phyloP scores from a whole-genome alignment of 78 protist genomes.

The Protostelium mycophagum region DNA sequence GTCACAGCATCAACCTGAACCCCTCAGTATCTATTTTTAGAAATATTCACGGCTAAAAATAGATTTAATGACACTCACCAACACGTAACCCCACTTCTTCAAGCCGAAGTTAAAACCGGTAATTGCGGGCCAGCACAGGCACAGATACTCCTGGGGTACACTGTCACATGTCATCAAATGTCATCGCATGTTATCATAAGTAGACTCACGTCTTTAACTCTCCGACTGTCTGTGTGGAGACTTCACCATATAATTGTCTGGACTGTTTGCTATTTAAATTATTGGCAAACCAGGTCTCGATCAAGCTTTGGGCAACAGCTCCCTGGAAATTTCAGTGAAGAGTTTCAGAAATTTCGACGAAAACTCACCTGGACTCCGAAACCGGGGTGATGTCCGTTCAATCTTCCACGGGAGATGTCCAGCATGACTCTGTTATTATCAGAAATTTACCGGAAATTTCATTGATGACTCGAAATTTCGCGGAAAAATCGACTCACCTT shows the following conservation, averaged over 20 bases:
- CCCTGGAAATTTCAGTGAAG: background rate
- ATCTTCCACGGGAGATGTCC: too few relatives aligned
- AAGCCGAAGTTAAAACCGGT: background rate
- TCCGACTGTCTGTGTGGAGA: background rate
- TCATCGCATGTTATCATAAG: background rate
- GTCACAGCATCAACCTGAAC: background rate
- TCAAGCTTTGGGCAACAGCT: background rate
- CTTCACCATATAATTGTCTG: background rate
- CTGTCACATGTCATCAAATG: background rate
- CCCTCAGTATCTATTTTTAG: background rate
- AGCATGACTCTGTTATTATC: too few relatives aligned
- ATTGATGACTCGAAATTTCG: too few relatives aligned
- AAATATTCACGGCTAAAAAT: constrained; percentile 6
- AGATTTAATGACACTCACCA: constrained; percentile 8
- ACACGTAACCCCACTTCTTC: constrained; percentile 45
- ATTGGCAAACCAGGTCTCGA: too few relatives aligned
- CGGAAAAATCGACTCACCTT: too few relatives aligned
- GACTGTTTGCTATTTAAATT: too few relatives aligned
- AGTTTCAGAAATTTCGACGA: too few relatives aligned
- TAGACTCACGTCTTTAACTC: background rate
- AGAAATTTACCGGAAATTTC: too few relatives aligned
- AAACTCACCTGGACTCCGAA: too few relatives aligned
- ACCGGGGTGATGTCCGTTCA: too few relatives aligned
- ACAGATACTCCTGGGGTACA: background rate
- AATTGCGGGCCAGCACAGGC: constrained; percentile 13